Percentiles rank a stretch among this genome's conserved stretches.
phyloP scores from a whole-genome alignment of 805 yeast genomes.

The Torulaspora franciscae region DNA sequence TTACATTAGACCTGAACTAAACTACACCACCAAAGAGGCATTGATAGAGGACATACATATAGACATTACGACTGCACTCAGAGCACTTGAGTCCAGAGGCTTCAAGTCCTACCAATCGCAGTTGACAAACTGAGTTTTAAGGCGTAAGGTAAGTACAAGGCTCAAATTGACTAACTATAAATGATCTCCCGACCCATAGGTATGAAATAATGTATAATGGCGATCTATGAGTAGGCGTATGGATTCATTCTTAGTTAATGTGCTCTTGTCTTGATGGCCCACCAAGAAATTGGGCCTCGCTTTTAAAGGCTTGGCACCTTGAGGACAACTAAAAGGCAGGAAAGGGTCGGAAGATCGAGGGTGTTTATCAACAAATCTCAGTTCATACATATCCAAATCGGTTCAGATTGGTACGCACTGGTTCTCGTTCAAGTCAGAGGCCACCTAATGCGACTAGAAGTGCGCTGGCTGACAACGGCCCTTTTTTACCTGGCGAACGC shows the following conservation, averaged over 20 bases:
- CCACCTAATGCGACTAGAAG: conserved; percentile 5
- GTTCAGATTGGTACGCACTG: too few species aligned
- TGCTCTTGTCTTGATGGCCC: neutral
- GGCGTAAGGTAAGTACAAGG: neutral
- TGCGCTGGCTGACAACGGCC: conserved; percentile 14
- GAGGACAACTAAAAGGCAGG: neutral
- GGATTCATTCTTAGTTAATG: neutral
- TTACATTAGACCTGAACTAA: conserved; percentile 83
- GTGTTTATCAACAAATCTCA: too few species aligned
- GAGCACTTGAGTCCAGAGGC: conserved; percentile 5
- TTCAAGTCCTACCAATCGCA: conserved; percentile 5
- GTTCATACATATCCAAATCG: too few species aligned
- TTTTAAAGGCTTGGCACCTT: neutral
- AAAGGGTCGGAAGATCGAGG: too few species aligned
- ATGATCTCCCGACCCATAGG: too few species aligned
- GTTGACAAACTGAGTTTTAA: neutral
- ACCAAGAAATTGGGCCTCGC: neutral
- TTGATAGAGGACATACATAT: conserved; percentile 74
- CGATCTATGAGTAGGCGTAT: neutral
- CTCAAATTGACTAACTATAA: too few species aligned
- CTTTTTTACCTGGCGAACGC: conserved; percentile 12
- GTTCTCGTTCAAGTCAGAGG: neutral
- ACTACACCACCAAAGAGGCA: conserved; percentile 80
- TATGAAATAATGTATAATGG: neutral
- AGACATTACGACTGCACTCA: conserved; percentile 67